Base-by-base conservation (phyloP, 495 filamentous ascomycete genomes). In the Penicillium ochrochloron region DNA sequence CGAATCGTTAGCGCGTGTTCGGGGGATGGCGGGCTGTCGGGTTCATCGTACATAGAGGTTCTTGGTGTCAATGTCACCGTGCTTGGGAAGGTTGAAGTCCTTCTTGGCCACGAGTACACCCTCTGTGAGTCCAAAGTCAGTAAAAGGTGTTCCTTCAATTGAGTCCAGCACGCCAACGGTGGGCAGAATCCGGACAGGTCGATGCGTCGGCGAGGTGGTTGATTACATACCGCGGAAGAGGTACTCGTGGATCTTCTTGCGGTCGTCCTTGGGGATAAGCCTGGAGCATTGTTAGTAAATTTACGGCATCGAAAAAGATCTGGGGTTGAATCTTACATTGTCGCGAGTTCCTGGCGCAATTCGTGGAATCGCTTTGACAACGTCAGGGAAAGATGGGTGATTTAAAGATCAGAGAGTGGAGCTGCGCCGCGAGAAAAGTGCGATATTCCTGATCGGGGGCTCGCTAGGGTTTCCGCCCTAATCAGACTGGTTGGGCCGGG, bases 171-270 rank as follows among this genome's bases (percentile, higher is more conserved):
- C 58, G 60, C 52, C 6, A 21, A 54, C 29, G 63, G 34, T 27
- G 29, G 21, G 54, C 33, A 42, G 54, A 21, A 35, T 19, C 14
- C 33, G 19, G 34, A 46, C 41, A 41, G 33, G 33, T 21, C 59
- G 39, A 25, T 60, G 57, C 53, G 71, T 57, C 60, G 67, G 48
- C 54, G 58, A 69, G 68, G 66, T 60, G 62, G 46, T 23, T 62
- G 53, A 50, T 74, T 66, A 85, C 85, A 82, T 86, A 90, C 88
- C 88, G 74, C 94, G 92, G 90, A 99, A 98, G 89, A 99, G 92
- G 89, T 98, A 97, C 90, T 98, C 92, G 85, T 99, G 96, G 86
- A 99, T 97, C 89, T 95, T 94, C 90, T 98, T 98, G 84, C 95
- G 93, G 85, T 99, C 95, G 80, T 91, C 89, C 88, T 98, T 98